Conservation (phyloP, 164 flowering plant species). For the Liriodendron chinense region DNA sequence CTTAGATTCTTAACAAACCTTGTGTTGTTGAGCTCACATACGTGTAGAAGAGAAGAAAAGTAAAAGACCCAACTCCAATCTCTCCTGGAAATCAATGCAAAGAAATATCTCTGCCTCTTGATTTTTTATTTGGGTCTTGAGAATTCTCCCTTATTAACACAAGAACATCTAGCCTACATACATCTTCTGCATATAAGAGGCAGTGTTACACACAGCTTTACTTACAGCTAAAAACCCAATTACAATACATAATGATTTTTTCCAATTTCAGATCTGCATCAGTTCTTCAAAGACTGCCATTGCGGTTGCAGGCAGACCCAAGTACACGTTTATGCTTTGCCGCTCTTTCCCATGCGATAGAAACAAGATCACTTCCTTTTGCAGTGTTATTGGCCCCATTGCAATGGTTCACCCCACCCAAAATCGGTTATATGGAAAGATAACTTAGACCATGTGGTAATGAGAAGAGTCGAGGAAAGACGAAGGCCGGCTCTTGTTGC, state of each 20-base stretch:
- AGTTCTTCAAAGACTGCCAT: conserved; percentile 65
- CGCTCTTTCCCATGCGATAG: conserved; percentile 69
- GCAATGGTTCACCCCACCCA: conserved; percentile 90
- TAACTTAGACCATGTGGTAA: conserved; percentile 85
- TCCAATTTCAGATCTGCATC: conserved; percentile 35
- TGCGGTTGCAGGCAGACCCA: conserved; percentile 86
- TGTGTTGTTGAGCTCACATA: background rate
- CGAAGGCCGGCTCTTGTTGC: conserved; percentile 66
- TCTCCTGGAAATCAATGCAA: background rate
- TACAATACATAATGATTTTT: background rate
- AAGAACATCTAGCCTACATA: background rate
- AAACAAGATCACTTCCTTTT: conserved; percentile 76
- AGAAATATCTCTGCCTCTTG: background rate
- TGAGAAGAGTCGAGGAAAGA: conserved; percentile 61
- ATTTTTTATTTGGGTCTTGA: background rate
- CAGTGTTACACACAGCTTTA: no score
- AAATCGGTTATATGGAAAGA: conserved; percentile 71
- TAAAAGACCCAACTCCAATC: background rate
- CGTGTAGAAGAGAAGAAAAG: background rate
- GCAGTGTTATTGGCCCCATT: conserved; percentile 76
- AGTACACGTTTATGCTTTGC: conserved; percentile 68
- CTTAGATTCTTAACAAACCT: background rate
- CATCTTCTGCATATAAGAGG: background rate
- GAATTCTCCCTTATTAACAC: background rate
- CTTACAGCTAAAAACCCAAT: background rate